Percentiles rank a stretch among this genome's conserved stretches.
Evolutionary conservation across 2,329 filamentous ascomycete genomes (phyloP).

Genomic region (Zalaria obscura): DNA sequence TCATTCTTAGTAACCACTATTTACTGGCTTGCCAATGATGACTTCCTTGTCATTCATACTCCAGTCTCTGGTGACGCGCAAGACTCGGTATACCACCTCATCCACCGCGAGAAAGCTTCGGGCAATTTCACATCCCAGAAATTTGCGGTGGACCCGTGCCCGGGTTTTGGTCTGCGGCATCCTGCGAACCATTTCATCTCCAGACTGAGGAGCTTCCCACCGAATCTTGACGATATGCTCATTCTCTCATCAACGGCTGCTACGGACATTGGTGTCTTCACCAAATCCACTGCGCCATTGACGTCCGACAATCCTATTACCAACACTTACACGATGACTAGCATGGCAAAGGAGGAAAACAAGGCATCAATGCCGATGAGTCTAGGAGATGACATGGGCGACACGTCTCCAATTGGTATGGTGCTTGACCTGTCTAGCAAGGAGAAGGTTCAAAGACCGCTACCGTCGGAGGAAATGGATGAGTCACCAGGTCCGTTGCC

Average conservation of each 20-base stretch:
- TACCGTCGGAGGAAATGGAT: constrained; percentile 56
- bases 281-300: constrained; percentile 55
- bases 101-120: constrained; percentile 50
- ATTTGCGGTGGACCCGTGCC: constrained; percentile 54
- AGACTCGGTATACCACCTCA: constrained; percentile 63
- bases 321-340: constrained; percentile 60
- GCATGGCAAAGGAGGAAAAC: constrained; percentile 57
- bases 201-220: constrained; percentile 66
- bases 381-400: constrained; percentile 49
- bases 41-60: constrained; percentile 71
- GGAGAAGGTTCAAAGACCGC: constrained; percentile 64
- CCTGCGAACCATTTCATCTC: constrained; percentile 66
- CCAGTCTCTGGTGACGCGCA: constrained; percentile 27
- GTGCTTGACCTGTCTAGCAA: constrained; percentile 72
- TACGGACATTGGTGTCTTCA: constrained; percentile 65
- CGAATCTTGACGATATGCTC: constrained; percentile 66
- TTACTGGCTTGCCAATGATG: constrained; percentile 75
- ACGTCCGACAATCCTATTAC: constrained; percentile 45
- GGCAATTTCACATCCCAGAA: constrained; percentile 57
- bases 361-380: constrained; percentile 54
- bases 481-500: constrained; percentile 71
- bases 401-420: constrained; percentile 67
- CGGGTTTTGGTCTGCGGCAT: constrained; percentile 41
- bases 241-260: constrained; percentile 71
- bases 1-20: constrained; percentile 40